Base-by-base conservation (phyloP, 768 basidiomycete genomes). In the Tylopilus sp. region DNA sequence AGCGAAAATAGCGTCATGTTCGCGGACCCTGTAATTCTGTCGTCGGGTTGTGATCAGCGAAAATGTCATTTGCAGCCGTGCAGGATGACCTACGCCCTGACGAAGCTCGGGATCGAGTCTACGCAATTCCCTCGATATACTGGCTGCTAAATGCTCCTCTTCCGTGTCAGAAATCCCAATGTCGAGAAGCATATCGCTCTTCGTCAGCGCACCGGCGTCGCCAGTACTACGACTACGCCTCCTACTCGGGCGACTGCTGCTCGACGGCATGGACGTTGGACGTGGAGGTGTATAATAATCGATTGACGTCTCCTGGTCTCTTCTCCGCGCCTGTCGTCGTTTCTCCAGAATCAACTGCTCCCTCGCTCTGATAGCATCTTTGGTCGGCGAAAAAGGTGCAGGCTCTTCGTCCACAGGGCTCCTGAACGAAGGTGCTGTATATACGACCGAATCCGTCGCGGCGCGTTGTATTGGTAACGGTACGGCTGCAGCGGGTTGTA, bases 1-100 rank as follows among this genome's bases (percentile, higher is more conserved):
- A 10, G 93, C 92, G 60, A 89, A 90, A 33, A 96, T 91, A 16
- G 83, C 87, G 60, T 84, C 82, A 30, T 79, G 87, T 68, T 95
- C 86, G 25, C 86, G 83, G 41, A 98, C 77, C 29, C 84, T 86
- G 67, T 98, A 98, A 65, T 81, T 86, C 78, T 90, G 73, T 65
- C 44, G 45, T 47, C 48, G 50, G 21, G 24, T 50, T 30, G 28
- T 50, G 24, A 22, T 46, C 37, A 58, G 52, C 29, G 26, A 60
- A 7, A 40, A 40, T 36, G 13, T 19, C 4, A 28, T 30, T 26
- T 22, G 6, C 30, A 28, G 30, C 40, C 22, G 1, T 63, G 31
- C 16, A 30, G 45, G 31, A 42, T 14, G 17, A 53, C 57, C 65
- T 60, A 54, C 70, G 67, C 60, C 66, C 33, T 45, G 52, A 31